Evolutionary conservation across 1,139 yeast genomes (phyloP).

Genomic region (Debaryomyces robertsiae): DNA sequence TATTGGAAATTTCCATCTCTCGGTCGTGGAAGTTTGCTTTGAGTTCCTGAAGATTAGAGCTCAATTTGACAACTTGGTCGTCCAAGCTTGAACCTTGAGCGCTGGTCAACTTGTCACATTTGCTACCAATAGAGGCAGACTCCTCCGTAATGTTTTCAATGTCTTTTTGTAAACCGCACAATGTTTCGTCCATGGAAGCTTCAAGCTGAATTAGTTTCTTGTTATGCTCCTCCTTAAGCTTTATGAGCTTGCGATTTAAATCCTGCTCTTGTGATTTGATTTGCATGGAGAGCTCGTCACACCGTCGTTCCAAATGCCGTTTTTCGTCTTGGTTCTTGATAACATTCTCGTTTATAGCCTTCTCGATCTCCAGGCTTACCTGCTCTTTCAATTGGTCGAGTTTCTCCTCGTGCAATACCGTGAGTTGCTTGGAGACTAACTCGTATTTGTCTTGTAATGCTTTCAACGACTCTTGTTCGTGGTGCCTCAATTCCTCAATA

Average conservation of each 20-base stretch:
- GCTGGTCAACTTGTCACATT: slow-evolving; percentile 6
- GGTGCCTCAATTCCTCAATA: slow-evolving; percentile 32
- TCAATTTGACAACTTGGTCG: slow-evolving; percentile 10
- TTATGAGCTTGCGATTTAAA: slow-evolving; percentile 26
- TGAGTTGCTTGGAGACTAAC: slow-evolving; percentile 35
- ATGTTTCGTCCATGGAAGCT: slow-evolving; percentile 24
- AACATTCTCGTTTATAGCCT: slow-evolving; percentile 31
- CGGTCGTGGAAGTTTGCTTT: slow-evolving; percentile 20
- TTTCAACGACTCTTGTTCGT: slow-evolving; percentile 28
- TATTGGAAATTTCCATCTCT: slow-evolving; percentile 24
- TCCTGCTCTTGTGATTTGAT: slow-evolving; percentile 23
- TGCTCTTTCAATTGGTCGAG: slow-evolving; percentile 41
- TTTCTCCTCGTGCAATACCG: slow-evolving; percentile 35
- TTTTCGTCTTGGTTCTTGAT: slow-evolving; percentile 27
- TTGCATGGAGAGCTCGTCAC: slow-evolving; percentile 15
- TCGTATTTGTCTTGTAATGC: slow-evolving; percentile 39
- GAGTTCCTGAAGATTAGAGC: slow-evolving; percentile 12
- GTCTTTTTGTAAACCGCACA: slow-evolving; percentile 19
- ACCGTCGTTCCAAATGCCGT: slow-evolving; percentile 3
- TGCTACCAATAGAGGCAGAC: slow-evolving; percentile 10
- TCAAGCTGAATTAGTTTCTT: slow-evolving; percentile 23
- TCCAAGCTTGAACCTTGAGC: slow-evolving; percentile 11
- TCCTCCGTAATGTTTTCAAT: slow-evolving; percentile 15
- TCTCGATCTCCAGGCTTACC: slow-evolving; percentile 37
- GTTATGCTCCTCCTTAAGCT: slow-evolving; percentile 30